These are phyloP conservation scores for Zygosaccharomyces gambellarensis DNA, from an alignment of 805 yeast species.

Conservation along the genomic window DNA sequence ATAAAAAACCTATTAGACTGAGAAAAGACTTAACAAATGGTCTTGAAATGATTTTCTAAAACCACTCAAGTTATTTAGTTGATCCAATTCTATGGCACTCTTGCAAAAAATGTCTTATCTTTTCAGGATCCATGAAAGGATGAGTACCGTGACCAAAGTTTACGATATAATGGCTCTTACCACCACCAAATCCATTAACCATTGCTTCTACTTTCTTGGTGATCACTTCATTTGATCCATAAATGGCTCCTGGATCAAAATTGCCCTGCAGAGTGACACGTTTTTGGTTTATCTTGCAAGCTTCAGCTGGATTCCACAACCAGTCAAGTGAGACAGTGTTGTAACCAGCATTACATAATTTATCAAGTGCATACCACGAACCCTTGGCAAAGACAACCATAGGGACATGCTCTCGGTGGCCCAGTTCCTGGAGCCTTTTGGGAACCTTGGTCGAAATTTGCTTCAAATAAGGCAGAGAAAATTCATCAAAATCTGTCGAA, in stretches of 20 bases:
- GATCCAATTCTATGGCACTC: slow-evolving; percentile 82
- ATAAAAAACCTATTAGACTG: too few species aligned
- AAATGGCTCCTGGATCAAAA: slow-evolving; percentile 90
- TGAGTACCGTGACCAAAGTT: slow-evolving; percentile 98
- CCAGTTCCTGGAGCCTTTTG: slow-evolving; percentile 62
- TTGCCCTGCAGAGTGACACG: slow-evolving; percentile 91
- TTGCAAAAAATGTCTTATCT: slow-evolving; percentile 74
- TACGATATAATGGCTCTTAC: slow-evolving; percentile 83
- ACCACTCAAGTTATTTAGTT: slow-evolving; percentile 20
- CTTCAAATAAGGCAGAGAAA: slow-evolving; percentile 80
- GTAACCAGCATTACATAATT: slow-evolving; percentile 74
- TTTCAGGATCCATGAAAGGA: slow-evolving; percentile 94
- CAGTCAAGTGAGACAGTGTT: slow-evolving; percentile 91
- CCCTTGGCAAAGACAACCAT: slow-evolving; percentile 91
- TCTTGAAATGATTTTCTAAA: neutral
- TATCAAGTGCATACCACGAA: slow-evolving; percentile 94
- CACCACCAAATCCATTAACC: slow-evolving; percentile 92
- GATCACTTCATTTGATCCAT: slow-evolving; percentile 81
- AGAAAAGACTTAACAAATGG: neutral
- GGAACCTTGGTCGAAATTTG: slow-evolving; percentile 72
- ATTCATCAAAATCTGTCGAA: slow-evolving; percentile 80
- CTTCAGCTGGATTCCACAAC: slow-evolving; percentile 80
- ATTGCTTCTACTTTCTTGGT: slow-evolving; percentile 76
- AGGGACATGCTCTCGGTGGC: slow-evolving; percentile 69
- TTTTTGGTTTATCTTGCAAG: slow-evolving; percentile 66